These are phyloP conservation scores for Pelagophyceae sp. DNA, from an alignment of 352 stramenopile genomes.

Conservation along the genomic window DNA sequence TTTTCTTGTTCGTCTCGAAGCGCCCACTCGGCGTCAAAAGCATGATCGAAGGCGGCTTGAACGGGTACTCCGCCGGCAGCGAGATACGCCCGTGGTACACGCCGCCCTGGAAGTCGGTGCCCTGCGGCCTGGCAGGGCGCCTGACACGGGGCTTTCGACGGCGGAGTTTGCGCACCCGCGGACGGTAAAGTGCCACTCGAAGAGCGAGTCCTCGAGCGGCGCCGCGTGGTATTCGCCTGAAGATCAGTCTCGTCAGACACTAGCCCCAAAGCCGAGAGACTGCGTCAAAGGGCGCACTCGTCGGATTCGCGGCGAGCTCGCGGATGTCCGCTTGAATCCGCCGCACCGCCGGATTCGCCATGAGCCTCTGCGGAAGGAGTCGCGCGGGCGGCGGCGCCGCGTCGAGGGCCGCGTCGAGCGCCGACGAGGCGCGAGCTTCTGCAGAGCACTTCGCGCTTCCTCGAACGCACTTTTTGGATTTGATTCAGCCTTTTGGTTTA, in stretches of 20 bases:
- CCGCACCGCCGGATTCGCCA: slow-evolving; percentile 32
- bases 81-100: slow-evolving; percentile 96
- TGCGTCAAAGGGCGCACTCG: slow-evolving; percentile 3
- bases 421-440: no score
- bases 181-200: slow-evolving; percentile 93
- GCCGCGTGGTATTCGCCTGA: slow-evolving; percentile 57
- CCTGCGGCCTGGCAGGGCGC: slow-evolving; percentile 50
- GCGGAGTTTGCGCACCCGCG: slow-evolving; percentile 49
- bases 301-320: slow-evolving; percentile 62
- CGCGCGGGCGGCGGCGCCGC: no score
- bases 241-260: not conserved
- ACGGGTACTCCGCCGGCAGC: slow-evolving; percentile 80
- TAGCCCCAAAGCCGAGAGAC: not conserved
- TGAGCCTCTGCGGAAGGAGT: not conserved
- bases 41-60: slow-evolving; percentile 95
- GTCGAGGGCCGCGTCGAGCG: no score
- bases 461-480: no score
- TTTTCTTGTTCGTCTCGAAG: slow-evolving; percentile 95
- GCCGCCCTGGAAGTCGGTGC: slow-evolving; percentile 90
- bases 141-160: not conserved
- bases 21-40: slow-evolving; percentile 90
- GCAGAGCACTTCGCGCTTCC: no score
- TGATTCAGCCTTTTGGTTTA: no score
- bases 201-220: slow-evolving; percentile 61
- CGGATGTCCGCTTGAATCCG: slow-evolving; percentile 65